Conservation (phyloP, 805 yeast species). For the Metschnikowia dekortorum region DNA sequence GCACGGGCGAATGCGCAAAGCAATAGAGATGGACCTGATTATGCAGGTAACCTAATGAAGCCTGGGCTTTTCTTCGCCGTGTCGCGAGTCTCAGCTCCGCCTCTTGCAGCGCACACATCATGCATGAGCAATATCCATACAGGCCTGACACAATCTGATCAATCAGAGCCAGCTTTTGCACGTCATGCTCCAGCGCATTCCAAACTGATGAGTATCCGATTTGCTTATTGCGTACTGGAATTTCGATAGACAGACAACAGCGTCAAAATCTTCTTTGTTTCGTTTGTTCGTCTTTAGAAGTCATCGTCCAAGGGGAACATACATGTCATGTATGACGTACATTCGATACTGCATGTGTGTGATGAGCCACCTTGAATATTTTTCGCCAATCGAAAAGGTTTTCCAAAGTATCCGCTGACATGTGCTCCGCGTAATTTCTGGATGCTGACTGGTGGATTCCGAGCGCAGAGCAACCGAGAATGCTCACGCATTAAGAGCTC, state of each 20-base stretch:
- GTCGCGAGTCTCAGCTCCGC: background rate
- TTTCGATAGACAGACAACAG: background rate
- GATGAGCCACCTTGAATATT: background rate
- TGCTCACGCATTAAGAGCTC: background rate
- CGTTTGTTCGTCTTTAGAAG: background rate
- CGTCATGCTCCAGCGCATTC: background rate
- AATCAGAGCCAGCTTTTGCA: background rate
- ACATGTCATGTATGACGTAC: background rate
- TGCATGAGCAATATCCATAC: background rate
- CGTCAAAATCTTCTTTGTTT: background rate
- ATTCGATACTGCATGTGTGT: background rate
- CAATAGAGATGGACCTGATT: conserved; percentile 1
- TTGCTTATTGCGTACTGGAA: too few relatives aligned
- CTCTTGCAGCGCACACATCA: background rate
- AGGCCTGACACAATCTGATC: background rate
- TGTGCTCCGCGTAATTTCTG: background rate
- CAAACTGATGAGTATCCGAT: background rate
- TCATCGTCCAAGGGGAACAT: background rate
- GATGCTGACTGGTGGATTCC: background rate
- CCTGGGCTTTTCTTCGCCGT: background rate
- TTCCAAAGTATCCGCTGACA: background rate
- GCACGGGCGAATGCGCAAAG: background rate
- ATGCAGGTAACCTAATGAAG: background rate
- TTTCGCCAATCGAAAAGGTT: background rate
- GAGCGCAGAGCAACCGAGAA: background rate